Evolutionary conservation across 106 monocot species (phyloP).

Genomic region (Allium cepa): DNA sequence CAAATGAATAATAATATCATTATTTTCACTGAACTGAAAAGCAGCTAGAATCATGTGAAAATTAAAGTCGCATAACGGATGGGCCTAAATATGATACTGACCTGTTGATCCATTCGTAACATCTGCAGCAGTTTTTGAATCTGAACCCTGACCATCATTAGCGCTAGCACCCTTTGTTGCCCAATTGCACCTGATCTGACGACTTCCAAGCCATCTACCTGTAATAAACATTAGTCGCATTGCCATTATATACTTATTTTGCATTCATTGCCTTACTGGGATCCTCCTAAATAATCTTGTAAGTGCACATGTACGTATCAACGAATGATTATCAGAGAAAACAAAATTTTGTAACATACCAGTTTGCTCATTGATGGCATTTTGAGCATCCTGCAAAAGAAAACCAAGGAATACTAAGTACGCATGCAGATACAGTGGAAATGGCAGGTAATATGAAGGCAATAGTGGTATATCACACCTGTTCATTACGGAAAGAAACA

Average conservation of each 20-base stretch:
- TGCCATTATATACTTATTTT: no score
- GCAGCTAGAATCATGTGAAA: no score
- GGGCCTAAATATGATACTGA: neutral
- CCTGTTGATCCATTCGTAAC: constrained; percentile 35
- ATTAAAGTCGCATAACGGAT: no score
- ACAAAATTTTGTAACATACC: constrained; percentile 16
- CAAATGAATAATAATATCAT: no score
- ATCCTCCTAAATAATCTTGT: neutral
- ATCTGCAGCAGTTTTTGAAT: constrained; percentile 38
- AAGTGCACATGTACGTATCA: neutral
- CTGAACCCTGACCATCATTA: constrained; percentile 44
- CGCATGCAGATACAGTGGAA: neutral
- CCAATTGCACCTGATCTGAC: constrained; percentile 98
- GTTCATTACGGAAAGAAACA: constrained; percentile 80
- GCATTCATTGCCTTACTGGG: neutral
- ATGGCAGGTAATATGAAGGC: neutral
- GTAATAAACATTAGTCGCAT: neutral
- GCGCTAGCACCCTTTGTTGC: constrained; percentile 66
- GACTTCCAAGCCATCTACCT: constrained; percentile 92
- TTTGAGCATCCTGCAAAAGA: constrained; percentile 44
- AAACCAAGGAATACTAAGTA: neutral
- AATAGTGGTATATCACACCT: constrained; percentile 20
- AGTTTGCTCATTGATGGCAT: constrained; percentile 52
- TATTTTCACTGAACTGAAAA: no score
- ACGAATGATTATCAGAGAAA: neutral